Percentiles rank a stretch among this genome's conserved stretches.
phyloP scores from a whole-genome alignment of 2,329 filamentous ascomycete genomes.

The Purpureocillium takamizusanense region DNA sequence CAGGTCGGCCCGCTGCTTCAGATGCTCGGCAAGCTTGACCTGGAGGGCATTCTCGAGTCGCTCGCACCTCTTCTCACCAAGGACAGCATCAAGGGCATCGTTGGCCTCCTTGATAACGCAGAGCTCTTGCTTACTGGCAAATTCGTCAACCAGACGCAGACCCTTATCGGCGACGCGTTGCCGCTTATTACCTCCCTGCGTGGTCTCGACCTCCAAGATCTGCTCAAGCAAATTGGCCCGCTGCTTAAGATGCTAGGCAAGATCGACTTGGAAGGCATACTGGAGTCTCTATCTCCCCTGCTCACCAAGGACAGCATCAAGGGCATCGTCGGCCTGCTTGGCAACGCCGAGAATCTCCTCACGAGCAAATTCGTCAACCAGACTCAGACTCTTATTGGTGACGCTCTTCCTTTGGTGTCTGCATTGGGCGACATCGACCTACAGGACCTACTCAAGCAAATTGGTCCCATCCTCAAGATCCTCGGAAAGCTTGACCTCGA shows the following conservation, averaged over 20 bases:
- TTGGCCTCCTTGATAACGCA: constrained; percentile 23
- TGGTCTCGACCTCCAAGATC: constrained; percentile 20
- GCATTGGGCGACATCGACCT: constrained; percentile 9
- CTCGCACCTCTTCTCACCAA: constrained; percentile 20
- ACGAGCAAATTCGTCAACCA: constrained; percentile 17
- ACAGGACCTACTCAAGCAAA: constrained; percentile 15
- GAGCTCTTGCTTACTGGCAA: constrained; percentile 16
- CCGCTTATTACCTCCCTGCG: constrained; percentile 23
- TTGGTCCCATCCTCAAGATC: constrained; percentile 11
- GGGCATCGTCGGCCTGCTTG: constrained; percentile 21
- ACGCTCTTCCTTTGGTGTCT: constrained; percentile 8
- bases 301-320: constrained; percentile 18
- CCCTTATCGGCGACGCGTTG: constrained; percentile 15
- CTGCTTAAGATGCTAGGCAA: constrained; percentile 20
- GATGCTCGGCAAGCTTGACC: constrained; percentile 18
- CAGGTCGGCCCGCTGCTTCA: constrained; percentile 13
- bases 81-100: constrained; percentile 20
- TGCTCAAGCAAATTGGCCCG: constrained; percentile 23
- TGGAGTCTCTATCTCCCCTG: constrained; percentile 15
- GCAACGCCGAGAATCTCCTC: constrained; percentile 17
- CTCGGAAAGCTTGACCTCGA: constrained; percentile 5
- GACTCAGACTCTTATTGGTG: constrained; percentile 16
- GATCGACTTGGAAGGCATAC: constrained; percentile 19
- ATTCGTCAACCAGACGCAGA: constrained; percentile 16
- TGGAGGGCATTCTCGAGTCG: constrained; percentile 16